Evolutionary conservation across 2,329 filamentous ascomycete genomes (phyloP), one percentile per base, ranked within the genome.

Genomic region (Fusarium udum): DNA sequence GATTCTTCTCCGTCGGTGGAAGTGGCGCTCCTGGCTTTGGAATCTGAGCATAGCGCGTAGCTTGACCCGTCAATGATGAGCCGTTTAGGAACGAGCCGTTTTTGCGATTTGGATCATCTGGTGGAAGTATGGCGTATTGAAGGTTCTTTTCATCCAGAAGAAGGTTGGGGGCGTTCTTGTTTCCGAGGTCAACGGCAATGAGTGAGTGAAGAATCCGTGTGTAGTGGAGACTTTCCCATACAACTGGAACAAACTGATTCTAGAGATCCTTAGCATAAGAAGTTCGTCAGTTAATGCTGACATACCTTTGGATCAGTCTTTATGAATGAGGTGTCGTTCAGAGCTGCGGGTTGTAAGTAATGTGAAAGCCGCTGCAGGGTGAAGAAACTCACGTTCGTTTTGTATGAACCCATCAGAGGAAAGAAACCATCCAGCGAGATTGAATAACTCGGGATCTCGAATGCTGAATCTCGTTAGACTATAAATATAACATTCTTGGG

Each of bases 141-240:
- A 73, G 69, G 13, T 49, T n/a, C 4, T 61, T 18, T 10, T 72
- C 39, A 6, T 46, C 40, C 1, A 69, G 22, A 4, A 73, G 49
- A 1, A 73, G 43, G 11, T 67, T 73, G 1, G 61, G 58, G 0
- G 61, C 48, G 1, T 55, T 7, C 7, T 70, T 58, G 32, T 52
- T 72, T 3, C 71, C 71, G 2, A 73, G 61, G 31, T 73, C 71
- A 3, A 64, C 32, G 4, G 65, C 53, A 14, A 73, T 15, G 2
- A 73, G 65, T 7, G 69, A 72, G 28, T 72, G 55, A 7, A 73
- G 31, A 28, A 72, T 51, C 5, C 56, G 36, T 12, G 61, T 62
- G 26, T 58, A 49, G n/a, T 73, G 69, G 9, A 66, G 65, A 5
- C 57, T 67, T 39, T 73, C 71, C 39, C 43, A 20, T 3, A 46